Evolutionary conservation across 257 asterid genomes (phyloP).

Genomic region (Plantago elongata): DNA sequence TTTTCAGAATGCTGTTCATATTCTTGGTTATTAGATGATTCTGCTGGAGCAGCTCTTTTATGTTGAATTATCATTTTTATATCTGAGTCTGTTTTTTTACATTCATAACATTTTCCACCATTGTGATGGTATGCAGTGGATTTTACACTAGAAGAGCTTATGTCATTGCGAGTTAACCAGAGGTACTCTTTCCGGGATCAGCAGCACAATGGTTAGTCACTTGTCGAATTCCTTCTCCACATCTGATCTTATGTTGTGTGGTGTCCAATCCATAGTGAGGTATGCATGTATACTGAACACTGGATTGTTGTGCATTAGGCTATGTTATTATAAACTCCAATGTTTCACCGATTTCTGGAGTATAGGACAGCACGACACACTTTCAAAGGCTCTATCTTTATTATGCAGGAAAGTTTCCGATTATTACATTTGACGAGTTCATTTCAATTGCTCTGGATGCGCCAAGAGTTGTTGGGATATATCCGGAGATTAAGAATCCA

Average conservation of each 20-base stretch:
- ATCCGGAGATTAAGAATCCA: conserved; percentile 97
- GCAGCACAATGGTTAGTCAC: conserved; percentile 70
- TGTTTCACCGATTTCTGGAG: no score
- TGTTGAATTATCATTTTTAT: no score
- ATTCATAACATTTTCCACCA: background rate
- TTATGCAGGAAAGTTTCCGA: conserved; percentile 69
- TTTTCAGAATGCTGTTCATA: background rate
- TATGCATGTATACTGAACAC: no score
- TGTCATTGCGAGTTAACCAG: conserved; percentile 73
- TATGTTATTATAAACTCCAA: no score
- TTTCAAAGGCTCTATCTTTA: no score
- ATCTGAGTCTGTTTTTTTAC: background rate
- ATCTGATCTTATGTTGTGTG: no score
- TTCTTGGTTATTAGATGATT: no score
- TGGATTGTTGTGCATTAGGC: no score
- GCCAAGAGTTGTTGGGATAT: conserved; percentile 84
- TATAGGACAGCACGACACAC: no score
- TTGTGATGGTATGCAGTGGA: conserved; percentile 54
- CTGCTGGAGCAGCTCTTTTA: no score
- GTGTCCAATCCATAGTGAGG: no score
- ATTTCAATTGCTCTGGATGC: conserved; percentile 83
- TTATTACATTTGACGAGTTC: conserved; percentile 83
- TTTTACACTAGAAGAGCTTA: conserved; percentile 74
- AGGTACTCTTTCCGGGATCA: conserved; percentile 78
- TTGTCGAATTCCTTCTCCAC: background rate